These are phyloP conservation scores for Chloris gayana DNA, from an alignment of 176 grass and related monocot species.

Conservation along the genomic window DNA sequence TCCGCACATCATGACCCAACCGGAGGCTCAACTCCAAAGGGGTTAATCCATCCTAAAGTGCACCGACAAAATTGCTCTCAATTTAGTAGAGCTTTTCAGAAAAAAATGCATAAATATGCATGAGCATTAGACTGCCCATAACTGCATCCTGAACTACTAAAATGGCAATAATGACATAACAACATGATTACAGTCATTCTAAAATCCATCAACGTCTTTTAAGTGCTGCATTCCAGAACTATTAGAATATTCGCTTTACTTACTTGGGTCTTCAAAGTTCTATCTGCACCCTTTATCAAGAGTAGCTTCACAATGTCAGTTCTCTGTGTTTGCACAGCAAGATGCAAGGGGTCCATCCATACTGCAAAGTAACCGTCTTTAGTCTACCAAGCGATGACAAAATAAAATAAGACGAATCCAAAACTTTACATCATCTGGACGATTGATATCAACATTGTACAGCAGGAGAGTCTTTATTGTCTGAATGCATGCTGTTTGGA, in stretches of 20 bases:
- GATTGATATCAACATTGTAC: conserved; percentile 93
- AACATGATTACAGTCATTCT: neutral
- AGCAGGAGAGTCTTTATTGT: conserved; percentile 84
- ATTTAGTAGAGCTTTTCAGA: neutral
- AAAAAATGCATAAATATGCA: too few species aligned
- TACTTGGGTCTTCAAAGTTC: conserved; percentile 79
- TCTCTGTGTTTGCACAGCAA: conserved; percentile 90
- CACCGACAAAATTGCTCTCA: conserved; percentile 14
- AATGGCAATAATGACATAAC: neutral
- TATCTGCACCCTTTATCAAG: conserved; percentile 88
- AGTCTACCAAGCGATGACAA: conserved; percentile 32
- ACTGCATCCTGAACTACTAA: neutral
- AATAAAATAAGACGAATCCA: conserved; percentile 4
- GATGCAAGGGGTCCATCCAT: conserved; percentile 98
- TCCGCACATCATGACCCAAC: conserved; percentile 59
- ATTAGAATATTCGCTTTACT: conserved; percentile 37
- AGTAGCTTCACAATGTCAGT: conserved; percentile 89
- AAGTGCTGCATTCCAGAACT: conserved; percentile 26
- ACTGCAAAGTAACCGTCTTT: conserved; percentile 48
- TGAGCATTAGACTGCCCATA: neutral
- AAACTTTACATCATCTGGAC: conserved; percentile 69
- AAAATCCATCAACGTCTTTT: conserved; percentile 13
- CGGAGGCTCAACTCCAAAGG: conserved; percentile 78
- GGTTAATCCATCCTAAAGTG: conserved; percentile 83
- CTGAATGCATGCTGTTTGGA: conserved; percentile 80